A percentile compares a stretch with the other conserved stretches of the same genome.
phyloP scores from a whole-genome alignment of 805 yeast genomes.

The Pichia exigua region DNA sequence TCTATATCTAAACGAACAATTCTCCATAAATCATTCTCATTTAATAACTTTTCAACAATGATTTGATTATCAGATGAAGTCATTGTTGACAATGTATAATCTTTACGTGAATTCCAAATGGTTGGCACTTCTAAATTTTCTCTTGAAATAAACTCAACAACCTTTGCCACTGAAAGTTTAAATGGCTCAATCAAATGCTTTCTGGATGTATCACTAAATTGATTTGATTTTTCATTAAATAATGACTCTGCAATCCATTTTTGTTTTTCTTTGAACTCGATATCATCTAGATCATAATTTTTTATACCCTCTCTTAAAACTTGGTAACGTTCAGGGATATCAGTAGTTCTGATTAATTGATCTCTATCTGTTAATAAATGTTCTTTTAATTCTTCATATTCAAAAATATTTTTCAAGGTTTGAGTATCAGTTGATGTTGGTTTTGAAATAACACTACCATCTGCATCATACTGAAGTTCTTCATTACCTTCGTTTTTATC shows the following conservation, averaged over 20 bases:
- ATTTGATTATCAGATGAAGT: constrained; percentile 32
- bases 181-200: constrained; percentile 41
- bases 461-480: constrained; percentile 33
- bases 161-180: constrained; percentile 61
- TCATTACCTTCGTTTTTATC: constrained; percentile 30
- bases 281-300: constrained; percentile 59
- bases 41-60: constrained; percentile 44
- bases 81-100: constrained; percentile 59
- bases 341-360: constrained; percentile 76
- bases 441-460: constrained; percentile 26
- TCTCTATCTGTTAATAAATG: constrained; percentile 89
- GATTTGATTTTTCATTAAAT: constrained; percentile 44
- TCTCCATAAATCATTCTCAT: constrained; percentile 88
- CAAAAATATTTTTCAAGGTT: constrained; percentile 83
- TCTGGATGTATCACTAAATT: constrained; percentile 31
- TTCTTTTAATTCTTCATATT: constrained; percentile 85
- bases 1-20: constrained; percentile 81
- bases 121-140: constrained; percentile 89
- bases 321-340: constrained; percentile 90
- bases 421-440: constrained; percentile 32
- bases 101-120: constrained; percentile 93
- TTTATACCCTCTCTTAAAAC: constrained; percentile 59
- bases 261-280: constrained; percentile 65
- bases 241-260: constrained; percentile 72
- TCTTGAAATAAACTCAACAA: constrained; percentile 60